These are phyloP conservation scores for Pezicula neosporulosa DNA, from an alignment of 2,329 filamentous ascomycete genomes.

Conservation along the genomic window DNA sequence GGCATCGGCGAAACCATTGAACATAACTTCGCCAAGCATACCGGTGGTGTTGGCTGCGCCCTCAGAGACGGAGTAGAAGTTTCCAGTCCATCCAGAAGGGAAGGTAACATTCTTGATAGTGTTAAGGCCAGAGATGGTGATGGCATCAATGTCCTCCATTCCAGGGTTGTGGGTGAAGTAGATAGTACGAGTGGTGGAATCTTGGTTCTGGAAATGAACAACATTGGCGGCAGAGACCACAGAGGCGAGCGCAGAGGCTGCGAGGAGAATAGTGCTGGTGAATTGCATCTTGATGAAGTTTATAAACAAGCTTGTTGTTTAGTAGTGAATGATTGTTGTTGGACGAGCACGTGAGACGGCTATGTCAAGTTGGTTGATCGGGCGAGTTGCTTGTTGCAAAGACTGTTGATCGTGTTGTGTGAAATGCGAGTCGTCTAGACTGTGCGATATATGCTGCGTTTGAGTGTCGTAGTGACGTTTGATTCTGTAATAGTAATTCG, in stretches of 20 bases:
- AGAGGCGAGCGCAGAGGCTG: constrained; percentile 38
- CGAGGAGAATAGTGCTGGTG: constrained; percentile 34
- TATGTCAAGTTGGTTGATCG: constrained; percentile 22
- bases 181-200: constrained; percentile 36
- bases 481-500: neutral
- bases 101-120: constrained; percentile 36
- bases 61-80: constrained; percentile 41
- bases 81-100: constrained; percentile 37
- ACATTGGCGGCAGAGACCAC: constrained; percentile 40
- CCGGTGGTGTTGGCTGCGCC: constrained; percentile 40
- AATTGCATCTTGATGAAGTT: constrained; percentile 49
- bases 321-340: constrained; percentile 17
- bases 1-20: constrained; percentile 42
- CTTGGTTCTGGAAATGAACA: constrained; percentile 57
- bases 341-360: constrained; percentile 9
- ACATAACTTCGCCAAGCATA: constrained; percentile 50
- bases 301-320: constrained; percentile 6
- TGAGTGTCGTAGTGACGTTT: neutral
- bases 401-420: neutral
- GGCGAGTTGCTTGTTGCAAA: constrained; percentile 1
- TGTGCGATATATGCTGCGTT: neutral
- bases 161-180: constrained; percentile 24
- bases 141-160: constrained; percentile 7
- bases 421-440: neutral
- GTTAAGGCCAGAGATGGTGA: constrained; percentile 18